Conservation (phyloP, 2,329 filamentous ascomycete species). For the Fusarium sp. region DNA sequence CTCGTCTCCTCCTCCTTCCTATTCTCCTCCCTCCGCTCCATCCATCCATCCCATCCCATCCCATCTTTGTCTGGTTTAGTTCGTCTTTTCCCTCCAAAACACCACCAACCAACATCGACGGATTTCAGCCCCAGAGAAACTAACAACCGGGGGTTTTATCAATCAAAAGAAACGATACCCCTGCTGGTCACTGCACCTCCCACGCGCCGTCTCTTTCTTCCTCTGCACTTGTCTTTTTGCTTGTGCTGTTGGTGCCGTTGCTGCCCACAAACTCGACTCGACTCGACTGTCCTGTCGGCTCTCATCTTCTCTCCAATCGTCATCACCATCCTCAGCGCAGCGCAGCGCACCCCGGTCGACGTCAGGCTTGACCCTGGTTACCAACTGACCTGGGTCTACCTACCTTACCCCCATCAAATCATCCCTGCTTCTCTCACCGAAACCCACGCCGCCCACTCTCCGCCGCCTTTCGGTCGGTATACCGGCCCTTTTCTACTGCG, state of each 20-base stretch:
- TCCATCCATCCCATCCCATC: conserved; percentile 25
- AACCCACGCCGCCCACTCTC: conserved; percentile 26
- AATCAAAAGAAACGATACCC: conserved; percentile 10
- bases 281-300: background rate
- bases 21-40: conserved; percentile 11
- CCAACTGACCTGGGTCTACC: conserved; percentile 15
- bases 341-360: background rate
- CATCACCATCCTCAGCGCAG: background rate
- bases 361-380: background rate
- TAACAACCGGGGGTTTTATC: conserved; percentile 9
- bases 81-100: conserved; percentile 19
- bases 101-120: conserved; percentile 21
- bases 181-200: conserved; percentile 3
- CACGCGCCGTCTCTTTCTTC: background rate
- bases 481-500: conserved; percentile 23
- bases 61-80: conserved; percentile 13
- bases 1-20: conserved; percentile 29
- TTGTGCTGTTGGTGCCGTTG: background rate
- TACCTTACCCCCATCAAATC: conserved; percentile 38
- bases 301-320: background rate
- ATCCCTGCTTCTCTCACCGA: conserved; percentile 43
- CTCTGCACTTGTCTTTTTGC: background rate
- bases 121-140: conserved; percentile 21
- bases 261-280: background rate
- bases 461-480: conserved; percentile 20